These are phyloP conservation scores for Bauhinia variegata DNA, from an alignment of 306 rosid species.

Conservation along the genomic window DNA sequence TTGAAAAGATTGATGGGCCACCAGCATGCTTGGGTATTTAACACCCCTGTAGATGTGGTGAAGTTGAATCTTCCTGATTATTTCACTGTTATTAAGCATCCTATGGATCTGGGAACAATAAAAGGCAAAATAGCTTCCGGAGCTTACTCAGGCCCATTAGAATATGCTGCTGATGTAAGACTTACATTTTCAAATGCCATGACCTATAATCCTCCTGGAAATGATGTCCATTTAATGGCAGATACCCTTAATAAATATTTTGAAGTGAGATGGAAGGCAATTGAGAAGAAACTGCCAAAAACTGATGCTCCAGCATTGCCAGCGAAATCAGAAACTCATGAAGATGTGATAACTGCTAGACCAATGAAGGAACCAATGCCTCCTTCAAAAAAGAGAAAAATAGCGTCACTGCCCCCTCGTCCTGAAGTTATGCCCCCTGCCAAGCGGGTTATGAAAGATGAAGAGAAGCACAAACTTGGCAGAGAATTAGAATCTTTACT, in stretches of 20 bases:
- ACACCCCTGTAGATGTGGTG: constrained; percentile 73
- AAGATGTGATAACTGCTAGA: constrained; percentile 46
- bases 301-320: constrained; percentile 44
- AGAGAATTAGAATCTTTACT: constrained; percentile 71
- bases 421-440: constrained; percentile 55
- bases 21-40: constrained; percentile 70
- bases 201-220: constrained; percentile 84
- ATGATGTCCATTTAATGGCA: constrained; percentile 71
- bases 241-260: constrained; percentile 68
- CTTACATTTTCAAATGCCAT: constrained; percentile 79
- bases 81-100: constrained; percentile 67
- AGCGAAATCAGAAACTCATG: constrained; percentile 39
- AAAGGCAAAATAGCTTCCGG: constrained; percentile 61
- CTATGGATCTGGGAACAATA: constrained; percentile 86
- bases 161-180: constrained; percentile 68
- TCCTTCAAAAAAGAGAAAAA: constrained; percentile 67
- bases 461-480: constrained; percentile 64
- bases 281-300: constrained; percentile 71
- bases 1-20: constrained; percentile 67
- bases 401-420: constrained; percentile 48
- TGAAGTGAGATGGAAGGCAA: constrained; percentile 76
- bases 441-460: constrained; percentile 60
- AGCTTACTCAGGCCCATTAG: constrained; percentile 52
- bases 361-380: too few species aligned
- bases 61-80: constrained; percentile 81